A percentile compares a stretch with the other conserved stretches of the same genome.
Evolutionary conservation across 2,329 filamentous ascomycete genomes (phyloP).

Genomic region (Gaeumannomyces sp.): DNA sequence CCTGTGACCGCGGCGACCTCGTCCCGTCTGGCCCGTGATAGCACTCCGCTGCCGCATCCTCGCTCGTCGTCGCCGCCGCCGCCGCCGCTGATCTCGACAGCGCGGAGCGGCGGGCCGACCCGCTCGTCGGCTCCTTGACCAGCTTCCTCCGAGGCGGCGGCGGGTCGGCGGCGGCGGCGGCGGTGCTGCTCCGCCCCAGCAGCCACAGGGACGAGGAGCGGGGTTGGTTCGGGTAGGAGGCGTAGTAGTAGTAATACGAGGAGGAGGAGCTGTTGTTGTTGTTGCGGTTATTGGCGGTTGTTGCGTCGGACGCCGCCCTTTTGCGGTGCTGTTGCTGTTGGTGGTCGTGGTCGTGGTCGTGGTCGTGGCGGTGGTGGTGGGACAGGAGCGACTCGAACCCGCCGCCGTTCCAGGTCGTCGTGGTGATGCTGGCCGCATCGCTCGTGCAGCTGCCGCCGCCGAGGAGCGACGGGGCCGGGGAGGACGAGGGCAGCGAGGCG

Average conservation of each 20-base stretch:
- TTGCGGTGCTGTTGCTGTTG: too few relatives aligned
- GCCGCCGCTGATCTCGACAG: constrained; percentile 13
- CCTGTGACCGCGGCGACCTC: neutral
- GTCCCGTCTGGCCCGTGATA: neutral
- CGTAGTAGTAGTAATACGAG: too few relatives aligned
- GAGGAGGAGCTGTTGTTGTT: neutral
- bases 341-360: neutral
- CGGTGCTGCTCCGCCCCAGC: neutral
- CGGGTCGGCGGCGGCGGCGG: constrained; percentile 10
- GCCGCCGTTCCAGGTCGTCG: neutral
- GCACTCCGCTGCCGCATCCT: neutral
- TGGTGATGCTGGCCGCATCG: neutral
- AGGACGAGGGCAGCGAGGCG: neutral
- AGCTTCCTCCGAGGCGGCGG: constrained; percentile 17
- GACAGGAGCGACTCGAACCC: constrained; percentile 6
- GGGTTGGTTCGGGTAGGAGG: neutral
- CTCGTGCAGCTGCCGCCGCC: neutral
- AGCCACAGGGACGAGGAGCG: constrained; percentile 5
- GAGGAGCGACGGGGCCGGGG: neutral
- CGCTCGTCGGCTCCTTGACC: constrained; percentile 18
- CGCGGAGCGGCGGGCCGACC: constrained; percentile 16
- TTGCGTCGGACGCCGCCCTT: neutral
- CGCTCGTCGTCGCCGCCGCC: neutral
- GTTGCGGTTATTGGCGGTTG: neutral
- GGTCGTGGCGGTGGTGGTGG: neutral